Evolutionary conservation across 208 protist genomes (phyloP).

Genomic region (Spironucleus salmonicida): DNA sequence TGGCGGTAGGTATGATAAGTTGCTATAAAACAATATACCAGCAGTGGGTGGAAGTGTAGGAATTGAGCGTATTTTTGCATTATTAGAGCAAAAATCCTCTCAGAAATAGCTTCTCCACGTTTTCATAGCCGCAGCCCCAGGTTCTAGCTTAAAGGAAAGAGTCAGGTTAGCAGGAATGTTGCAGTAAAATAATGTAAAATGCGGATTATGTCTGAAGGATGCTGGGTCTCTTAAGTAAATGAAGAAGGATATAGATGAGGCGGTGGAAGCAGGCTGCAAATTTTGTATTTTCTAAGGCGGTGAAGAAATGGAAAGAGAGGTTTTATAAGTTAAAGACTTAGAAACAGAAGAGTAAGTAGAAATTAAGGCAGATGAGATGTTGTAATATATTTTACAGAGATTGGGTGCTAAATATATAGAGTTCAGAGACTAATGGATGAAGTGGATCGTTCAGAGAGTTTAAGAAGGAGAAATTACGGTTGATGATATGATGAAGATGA

Average conservation of each 20-base stretch:
- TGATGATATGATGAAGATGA: too few species aligned
- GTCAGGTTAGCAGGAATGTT: conserved; percentile 47
- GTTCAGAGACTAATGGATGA: too few species aligned
- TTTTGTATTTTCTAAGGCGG: conserved; percentile 53
- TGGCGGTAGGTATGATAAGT: conserved; percentile 63
- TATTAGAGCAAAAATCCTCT: conserved; percentile 42
- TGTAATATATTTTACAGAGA: background rate
- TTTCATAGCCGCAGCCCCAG: conserved; percentile 44
- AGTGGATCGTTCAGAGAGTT: too few species aligned
- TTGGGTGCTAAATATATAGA: too few species aligned
- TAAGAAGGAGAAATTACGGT: too few species aligned
- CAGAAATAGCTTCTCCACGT: conserved; percentile 21
- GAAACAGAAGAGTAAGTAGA: background rate
- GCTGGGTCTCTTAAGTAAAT: conserved; percentile 43
- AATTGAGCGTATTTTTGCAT: conserved; percentile 61
- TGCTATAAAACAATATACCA: conserved; percentile 57
- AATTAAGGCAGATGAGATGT: background rate
- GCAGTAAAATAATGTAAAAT: conserved; percentile 47
- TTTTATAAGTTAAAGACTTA: conserved; percentile 50
- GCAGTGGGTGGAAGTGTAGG: conserved; percentile 62
- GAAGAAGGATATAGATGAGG: conserved; percentile 34
- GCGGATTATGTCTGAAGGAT: conserved; percentile 46
- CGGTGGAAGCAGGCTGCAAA: background rate
- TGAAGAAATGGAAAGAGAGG: conserved; percentile 48
- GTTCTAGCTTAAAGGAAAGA: conserved; percentile 43